phyloP scores from a whole-genome alignment of 495 filamentous ascomycete species.

The Thermochaetoides thermophila region DNA sequence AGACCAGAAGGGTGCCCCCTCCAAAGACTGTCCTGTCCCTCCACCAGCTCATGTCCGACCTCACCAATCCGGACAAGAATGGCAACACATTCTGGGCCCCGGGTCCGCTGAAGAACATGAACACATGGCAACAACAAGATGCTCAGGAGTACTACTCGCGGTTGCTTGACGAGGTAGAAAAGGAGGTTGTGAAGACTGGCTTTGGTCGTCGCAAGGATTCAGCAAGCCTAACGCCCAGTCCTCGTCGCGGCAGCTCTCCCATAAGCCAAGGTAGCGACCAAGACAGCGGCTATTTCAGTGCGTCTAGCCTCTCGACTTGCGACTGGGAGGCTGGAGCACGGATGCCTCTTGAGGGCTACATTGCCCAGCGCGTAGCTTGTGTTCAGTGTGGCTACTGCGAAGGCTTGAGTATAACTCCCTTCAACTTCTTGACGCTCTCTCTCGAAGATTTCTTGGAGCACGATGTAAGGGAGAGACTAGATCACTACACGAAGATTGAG shows the following conservation, averaged over 20 bases:
- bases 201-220: conserved; percentile 13
- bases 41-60: conserved; percentile 43
- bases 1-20: conserved; percentile 1
- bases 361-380: conserved; percentile 84
- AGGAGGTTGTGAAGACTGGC: conserved; percentile 42
- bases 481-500: conserved; percentile 74
- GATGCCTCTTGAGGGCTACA: conserved; percentile 69
- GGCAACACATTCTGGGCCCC: conserved; percentile 68
- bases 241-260: conserved; percentile 23
- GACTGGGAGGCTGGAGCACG: conserved; percentile 12
- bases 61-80: conserved; percentile 52
- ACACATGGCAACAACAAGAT: conserved; percentile 91
- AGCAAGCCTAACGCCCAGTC: too few relatives aligned
- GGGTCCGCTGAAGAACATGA: conserved; percentile 66
- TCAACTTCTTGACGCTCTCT: conserved; percentile 84
- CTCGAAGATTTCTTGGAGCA: conserved; percentile 44
- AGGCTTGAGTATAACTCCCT: conserved; percentile 73
- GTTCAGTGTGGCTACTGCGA: conserved; percentile 74
- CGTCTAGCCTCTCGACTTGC: conserved; percentile 12
- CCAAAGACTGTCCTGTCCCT: conserved; percentile 34
- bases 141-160: conserved; percentile 96
- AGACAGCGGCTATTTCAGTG: conserved; percentile 35
- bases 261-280: conserved; percentile 30
- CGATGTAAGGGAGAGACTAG: conserved; percentile 61
- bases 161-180: conserved; percentile 72